phyloP scores from a whole-genome alignment of 441 rosid genomes.

The Arabidopsis hybrid region DNA sequence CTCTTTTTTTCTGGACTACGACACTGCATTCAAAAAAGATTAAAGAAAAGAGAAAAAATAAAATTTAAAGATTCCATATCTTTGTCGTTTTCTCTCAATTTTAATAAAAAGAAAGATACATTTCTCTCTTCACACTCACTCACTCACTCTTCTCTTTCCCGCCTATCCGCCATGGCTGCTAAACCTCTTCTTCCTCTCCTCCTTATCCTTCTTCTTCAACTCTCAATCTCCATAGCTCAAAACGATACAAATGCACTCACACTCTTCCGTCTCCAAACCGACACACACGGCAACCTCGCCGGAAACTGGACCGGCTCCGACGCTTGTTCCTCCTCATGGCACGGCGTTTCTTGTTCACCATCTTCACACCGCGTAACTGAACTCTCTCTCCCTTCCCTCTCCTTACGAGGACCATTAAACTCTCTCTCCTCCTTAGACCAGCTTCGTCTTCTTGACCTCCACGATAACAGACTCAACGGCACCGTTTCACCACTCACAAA shows the following conservation, averaged over 20 bases:
- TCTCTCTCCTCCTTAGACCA: conserved; percentile 78
- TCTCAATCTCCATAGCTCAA: conserved; percentile 37
- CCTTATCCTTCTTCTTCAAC: conserved; percentile 34
- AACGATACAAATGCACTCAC: conserved; percentile 82
- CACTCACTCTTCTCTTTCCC: conserved; percentile 45
- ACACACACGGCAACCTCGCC: conserved; percentile 82
- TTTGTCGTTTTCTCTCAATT: conserved; percentile 32
- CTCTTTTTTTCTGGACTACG: not conserved
- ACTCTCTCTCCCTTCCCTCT: conserved; percentile 71
- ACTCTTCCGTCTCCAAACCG: conserved; percentile 85
- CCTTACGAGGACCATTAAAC: conserved; percentile 76
- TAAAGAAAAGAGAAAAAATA: not conserved
- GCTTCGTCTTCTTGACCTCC: conserved; percentile 88
- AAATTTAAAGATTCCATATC: conserved; percentile 29
- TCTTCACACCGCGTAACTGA: conserved; percentile 67
- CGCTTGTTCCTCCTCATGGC: conserved; percentile 77
- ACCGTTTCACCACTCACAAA: conserved; percentile 66
- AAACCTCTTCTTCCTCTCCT: conserved; percentile 31
- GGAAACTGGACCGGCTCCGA: conserved; percentile 81
- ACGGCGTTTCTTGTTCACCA: conserved; percentile 80
- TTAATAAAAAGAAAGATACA: conserved; percentile 17
- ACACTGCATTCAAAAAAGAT: conserved; percentile 1
- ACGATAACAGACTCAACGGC: conserved; percentile 85
- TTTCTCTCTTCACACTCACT: conserved; percentile 29
- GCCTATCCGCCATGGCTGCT: conserved; percentile 37